Base-by-base conservation (phyloP, 768 basidiomycete species). In the Pholiota conissans region DNA sequence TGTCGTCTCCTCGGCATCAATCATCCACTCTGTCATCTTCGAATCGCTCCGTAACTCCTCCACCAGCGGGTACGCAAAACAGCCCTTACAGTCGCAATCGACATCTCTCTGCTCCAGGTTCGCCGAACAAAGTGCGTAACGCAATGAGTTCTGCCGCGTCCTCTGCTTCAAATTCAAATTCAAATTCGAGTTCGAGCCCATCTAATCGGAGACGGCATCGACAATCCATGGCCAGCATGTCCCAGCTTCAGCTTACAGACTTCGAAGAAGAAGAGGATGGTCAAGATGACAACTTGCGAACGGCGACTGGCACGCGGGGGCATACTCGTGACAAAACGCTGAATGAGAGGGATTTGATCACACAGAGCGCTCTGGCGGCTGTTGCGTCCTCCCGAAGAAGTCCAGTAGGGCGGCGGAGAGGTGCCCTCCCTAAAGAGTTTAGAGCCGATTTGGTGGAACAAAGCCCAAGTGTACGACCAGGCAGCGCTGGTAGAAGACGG, bases 281-380 rank as follows among this genome's bases (percentile, higher is more conserved):
- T 22, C 60, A 61, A 27, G 61, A 57, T 29, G 56, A 58, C 42
- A 54, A 56, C n/a, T 22, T 42, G 47, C 56, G 55, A 37, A 60
- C 63, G 7, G 61, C 64, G 6, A 63, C 65, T 27, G 64, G 62
- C 27, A 63, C 63, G 29, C 67, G 67, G 49, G 65, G 67, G 27
- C 64, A 61, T 29, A 60, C 59, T n/a, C 62, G 66, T 24, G 67
- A 69, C 5, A 55, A 56, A 49, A 68, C 61, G 26, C 58, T 62
- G 20, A 67, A 55, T 48, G 68, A 62, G 60, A 61, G 64, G 45
- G 62, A 65, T 55, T 53, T 83, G 63, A 73, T 87, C 29, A 79
- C 80, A 1, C 76, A 79, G 26, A 79, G 84, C 53, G 86, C 87
- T 46, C 68, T 89, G 60, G 84, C 81, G 42, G 82, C 86, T 30